A percentile compares a stretch with the other conserved stretches of the same genome.
phyloP scores from a whole-genome alignment of 257 asterid genomes.

The Solanum phureja region DNA sequence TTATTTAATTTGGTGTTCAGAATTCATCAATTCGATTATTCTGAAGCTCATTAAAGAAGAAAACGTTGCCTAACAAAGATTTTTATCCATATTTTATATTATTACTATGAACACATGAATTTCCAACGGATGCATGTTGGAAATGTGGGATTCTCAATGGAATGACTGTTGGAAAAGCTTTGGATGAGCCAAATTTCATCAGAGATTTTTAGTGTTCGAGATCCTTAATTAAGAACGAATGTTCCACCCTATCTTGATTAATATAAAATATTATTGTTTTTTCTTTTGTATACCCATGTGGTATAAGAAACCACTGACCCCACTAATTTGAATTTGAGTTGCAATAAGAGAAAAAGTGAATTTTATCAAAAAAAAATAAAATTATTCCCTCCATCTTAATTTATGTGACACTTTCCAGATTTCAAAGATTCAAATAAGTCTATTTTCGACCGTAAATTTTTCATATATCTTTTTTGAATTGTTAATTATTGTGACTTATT shows the following conservation, averaged over 20 bases:
- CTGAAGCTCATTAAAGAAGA: neutral
- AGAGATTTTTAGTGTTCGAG: neutral
- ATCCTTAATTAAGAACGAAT: neutral
- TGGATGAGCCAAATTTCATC: neutral
- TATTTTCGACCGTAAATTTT: no score
- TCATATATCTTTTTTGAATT: no score
- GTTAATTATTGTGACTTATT: no score
- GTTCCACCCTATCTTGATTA: neutral
- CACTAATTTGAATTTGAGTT: neutral
- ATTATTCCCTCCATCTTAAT: no score
- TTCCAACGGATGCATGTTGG: neutral
- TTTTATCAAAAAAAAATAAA: neutral
- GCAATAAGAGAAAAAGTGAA: neutral
- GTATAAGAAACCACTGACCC: neutral
- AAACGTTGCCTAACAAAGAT: fast-evolving
- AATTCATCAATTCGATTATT: neutral
- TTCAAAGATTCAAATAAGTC: no score
- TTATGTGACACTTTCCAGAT: no score
- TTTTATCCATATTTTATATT: neutral
- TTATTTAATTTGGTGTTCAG: neutral
- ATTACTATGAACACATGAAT: neutral
- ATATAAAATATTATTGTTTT: no score
- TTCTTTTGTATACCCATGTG: no score
- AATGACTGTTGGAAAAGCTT: neutral
- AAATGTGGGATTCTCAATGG: neutral